Evolutionary conservation across 305 asterid genomes (phyloP).

Genomic region (Salvia sclarea): DNA sequence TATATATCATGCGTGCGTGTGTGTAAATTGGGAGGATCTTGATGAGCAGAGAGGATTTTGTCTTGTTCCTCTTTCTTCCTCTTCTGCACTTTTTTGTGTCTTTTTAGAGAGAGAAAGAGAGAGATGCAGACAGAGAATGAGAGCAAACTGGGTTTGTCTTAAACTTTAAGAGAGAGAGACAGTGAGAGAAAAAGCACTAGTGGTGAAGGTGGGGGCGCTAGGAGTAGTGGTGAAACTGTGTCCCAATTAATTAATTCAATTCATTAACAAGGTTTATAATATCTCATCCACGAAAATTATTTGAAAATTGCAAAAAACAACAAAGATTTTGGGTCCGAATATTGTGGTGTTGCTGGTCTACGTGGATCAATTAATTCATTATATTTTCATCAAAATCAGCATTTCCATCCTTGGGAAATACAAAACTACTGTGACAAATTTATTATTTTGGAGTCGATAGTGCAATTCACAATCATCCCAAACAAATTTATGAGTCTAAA

Average conservation of each 20-base stretch:
- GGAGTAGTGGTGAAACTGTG: slow-evolving; percentile 11
- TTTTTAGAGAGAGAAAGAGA: slow-evolving; percentile 33
- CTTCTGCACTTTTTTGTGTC: slow-evolving; percentile 22
- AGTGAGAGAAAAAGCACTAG: too few relatives aligned
- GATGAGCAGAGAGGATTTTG: slow-evolving; percentile 29
- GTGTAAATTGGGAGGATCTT: slow-evolving; percentile 17
- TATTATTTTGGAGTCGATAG: too few relatives aligned
- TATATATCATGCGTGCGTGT: slow-evolving; percentile 24
- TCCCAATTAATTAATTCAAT: not conserved
- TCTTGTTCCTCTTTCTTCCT: slow-evolving; percentile 23
- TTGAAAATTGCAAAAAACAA: not conserved
- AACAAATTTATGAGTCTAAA: not conserved
- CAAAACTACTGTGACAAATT: too few relatives aligned
- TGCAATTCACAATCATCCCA: not conserved
- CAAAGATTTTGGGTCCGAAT: slow-evolving; percentile 22
- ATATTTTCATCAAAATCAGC: slow-evolving; percentile 11
- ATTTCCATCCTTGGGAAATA: slow-evolving; percentile 3
- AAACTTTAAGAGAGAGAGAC: slow-evolving; percentile 25
- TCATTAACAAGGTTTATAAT: not conserved
- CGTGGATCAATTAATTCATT: slow-evolving; percentile 27
- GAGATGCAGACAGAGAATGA: slow-evolving; percentile 17
- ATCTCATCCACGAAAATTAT: slow-evolving; percentile 25
- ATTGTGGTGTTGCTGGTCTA: slow-evolving; percentile 12
- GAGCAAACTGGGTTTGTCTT: slow-evolving; percentile 26
- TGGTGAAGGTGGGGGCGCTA: too few relatives aligned